These are phyloP conservation scores for Phytophthora pseudosyringae DNA, from an alignment of 352 stramenopile genomes.

Conservation along the genomic window DNA sequence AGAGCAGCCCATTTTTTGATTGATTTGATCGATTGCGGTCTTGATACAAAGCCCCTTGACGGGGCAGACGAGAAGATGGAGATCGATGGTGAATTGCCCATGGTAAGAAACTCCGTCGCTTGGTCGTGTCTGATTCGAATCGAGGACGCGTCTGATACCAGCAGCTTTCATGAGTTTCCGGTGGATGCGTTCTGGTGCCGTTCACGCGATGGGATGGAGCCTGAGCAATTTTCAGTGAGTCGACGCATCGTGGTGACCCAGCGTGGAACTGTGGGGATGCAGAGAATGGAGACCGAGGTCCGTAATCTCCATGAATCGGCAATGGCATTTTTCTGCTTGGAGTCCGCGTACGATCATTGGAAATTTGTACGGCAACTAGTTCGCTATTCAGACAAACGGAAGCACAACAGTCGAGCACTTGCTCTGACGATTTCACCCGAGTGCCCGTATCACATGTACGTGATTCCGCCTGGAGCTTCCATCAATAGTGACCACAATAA, in stretches of 20 bases:
- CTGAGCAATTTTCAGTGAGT: constrained; percentile 32
- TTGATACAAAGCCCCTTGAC: constrained; percentile 55
- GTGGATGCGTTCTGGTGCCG: constrained; percentile 64
- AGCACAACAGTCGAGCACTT: constrained; percentile 53
- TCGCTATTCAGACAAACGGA: constrained; percentile 74
- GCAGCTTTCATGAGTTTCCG: constrained; percentile 51
- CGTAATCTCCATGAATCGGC: constrained; percentile 50
- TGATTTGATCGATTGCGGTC: constrained; percentile 73
- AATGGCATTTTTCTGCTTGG: constrained; percentile 64
- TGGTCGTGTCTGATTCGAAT: constrained; percentile 65
- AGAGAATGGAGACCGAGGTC: constrained; percentile 45
- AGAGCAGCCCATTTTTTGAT: constrained; percentile 64
- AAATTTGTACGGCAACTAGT: constrained; percentile 77
- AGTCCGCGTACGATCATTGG: constrained; percentile 71
- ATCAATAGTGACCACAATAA: constrained; percentile 80
- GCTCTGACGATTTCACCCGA: constrained; percentile 47
- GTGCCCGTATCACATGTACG: constrained; percentile 57
- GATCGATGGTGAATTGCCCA: constrained; percentile 28
- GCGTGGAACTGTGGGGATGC: constrained; percentile 47
- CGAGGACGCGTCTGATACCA: constrained; percentile 54
- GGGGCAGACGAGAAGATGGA: constrained; percentile 46
- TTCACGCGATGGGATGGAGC: constrained; percentile 35
- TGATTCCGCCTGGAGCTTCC: constrained; percentile 74
- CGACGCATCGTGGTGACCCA: constrained; percentile 49
- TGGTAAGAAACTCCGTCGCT: constrained; percentile 24